These are phyloP conservation scores for Inosperma sp. DNA, from an alignment of 768 basidiomycete species.

Conservation along the genomic window DNA sequence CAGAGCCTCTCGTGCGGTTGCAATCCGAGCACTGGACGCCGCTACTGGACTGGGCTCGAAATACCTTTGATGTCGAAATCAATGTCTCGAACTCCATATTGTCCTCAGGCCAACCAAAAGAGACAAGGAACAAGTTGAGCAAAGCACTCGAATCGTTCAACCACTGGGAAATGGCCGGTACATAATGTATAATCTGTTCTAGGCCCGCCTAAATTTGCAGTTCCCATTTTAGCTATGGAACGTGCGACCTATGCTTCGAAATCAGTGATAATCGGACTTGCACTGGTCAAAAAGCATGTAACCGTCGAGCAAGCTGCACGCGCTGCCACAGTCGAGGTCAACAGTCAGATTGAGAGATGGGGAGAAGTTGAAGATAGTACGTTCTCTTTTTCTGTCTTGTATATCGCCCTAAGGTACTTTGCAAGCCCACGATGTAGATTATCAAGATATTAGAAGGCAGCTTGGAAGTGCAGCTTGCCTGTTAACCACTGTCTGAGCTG, in stretches of 20 bases:
- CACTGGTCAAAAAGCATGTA: constrained; percentile 70
- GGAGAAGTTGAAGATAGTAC: constrained; percentile 99
- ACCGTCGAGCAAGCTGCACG: constrained; percentile 80
- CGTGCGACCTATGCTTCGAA: constrained; percentile 86
- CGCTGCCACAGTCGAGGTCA: constrained; percentile 88
- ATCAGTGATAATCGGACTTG: constrained; percentile 84
- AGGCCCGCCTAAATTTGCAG: neutral
- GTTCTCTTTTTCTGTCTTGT: constrained; percentile 30
- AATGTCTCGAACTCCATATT: constrained; percentile 68
- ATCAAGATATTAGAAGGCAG: constrained; percentile 78
- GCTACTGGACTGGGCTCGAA: constrained; percentile 70
- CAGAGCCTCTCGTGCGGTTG: constrained; percentile 66
- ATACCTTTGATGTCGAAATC: constrained; percentile 64
- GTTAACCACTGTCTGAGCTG: constrained; percentile 15
- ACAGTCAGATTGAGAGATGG: constrained; percentile 95
- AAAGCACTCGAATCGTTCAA: constrained; percentile 60
- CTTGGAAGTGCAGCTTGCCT: constrained; percentile 28
- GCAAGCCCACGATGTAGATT: constrained; percentile 95
- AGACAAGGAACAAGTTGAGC: constrained; percentile 58
- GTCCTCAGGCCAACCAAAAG: constrained; percentile 61
- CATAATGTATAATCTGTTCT: constrained; percentile 24
- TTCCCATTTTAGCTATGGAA: constrained; percentile 68
- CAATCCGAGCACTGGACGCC: constrained; percentile 89
- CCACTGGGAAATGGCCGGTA: constrained; percentile 87
- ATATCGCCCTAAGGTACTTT: constrained; percentile 10